Evolutionary conservation across 352 stramenopile genomes (phyloP).

Genomic region (Pythium rishiriense): DNA sequence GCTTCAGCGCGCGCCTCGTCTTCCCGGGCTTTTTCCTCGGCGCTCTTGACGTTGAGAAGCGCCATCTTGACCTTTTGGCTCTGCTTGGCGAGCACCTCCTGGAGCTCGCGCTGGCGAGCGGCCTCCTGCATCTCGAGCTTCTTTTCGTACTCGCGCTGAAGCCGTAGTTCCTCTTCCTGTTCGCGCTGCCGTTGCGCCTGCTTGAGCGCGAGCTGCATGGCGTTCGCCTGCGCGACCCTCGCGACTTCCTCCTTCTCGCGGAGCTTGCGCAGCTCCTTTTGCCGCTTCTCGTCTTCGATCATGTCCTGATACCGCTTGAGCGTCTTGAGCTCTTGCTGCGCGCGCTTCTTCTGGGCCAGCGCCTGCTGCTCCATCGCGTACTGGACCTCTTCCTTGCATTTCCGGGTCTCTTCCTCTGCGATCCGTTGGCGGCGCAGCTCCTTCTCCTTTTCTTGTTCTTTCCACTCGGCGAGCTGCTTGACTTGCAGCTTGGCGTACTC

Average conservation of each 20-base stretch:
- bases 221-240: conserved; percentile 52
- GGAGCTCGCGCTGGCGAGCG: conserved; percentile 44
- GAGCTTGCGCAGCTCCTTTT: conserved; percentile 48
- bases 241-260: conserved; percentile 44
- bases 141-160: conserved; percentile 50
- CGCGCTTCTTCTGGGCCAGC: conserved; percentile 38
- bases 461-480: conserved; percentile 43
- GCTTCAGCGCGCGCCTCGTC: conserved; percentile 48
- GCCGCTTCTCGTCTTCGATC: conserved; percentile 47
- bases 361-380: conserved; percentile 38
- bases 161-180: conserved; percentile 41
- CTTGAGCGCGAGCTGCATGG: conserved; percentile 51
- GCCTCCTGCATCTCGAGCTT: conserved; percentile 54
- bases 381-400: conserved; percentile 47
- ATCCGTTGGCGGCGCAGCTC: conserved; percentile 32
- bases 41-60: conserved; percentile 59
- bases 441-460: conserved; percentile 40
- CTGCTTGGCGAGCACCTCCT: conserved; percentile 51
- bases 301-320: conserved; percentile 42
- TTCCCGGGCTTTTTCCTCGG: conserved; percentile 56
- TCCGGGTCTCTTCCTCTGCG: conserved; percentile 41
- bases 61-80: conserved; percentile 56
- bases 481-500: conserved; percentile 40
- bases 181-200: conserved; percentile 36
- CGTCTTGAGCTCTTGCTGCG: conserved; percentile 43